These are phyloP conservation scores for Anthracocystis panici-leucophaei DNA, from an alignment of 1,284 basidiomycete genomes.

Conservation along the genomic window DNA sequence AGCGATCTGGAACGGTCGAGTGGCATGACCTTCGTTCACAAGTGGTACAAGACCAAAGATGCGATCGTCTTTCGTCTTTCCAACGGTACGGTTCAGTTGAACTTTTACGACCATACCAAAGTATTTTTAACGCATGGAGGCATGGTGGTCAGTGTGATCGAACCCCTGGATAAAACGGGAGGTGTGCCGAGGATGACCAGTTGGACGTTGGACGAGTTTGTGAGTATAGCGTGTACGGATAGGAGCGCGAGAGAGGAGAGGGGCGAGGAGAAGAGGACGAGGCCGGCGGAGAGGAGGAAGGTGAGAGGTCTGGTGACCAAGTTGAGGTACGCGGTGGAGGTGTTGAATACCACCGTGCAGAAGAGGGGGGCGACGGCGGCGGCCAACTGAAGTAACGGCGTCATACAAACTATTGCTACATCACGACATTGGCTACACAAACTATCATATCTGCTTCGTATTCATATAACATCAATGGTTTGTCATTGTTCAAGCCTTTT, in stretches of 20 bases:
- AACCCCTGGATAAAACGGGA: slow-evolving; percentile 72
- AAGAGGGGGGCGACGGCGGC: neutral
- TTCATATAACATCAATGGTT: neutral
- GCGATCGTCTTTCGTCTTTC: slow-evolving; percentile 96
- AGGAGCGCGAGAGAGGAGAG: slow-evolving; percentile 54
- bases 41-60: slow-evolving; percentile 94
- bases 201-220: slow-evolving; percentile 81
- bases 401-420: too few relatives aligned
- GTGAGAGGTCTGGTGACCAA: slow-evolving; percentile 40
- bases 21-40: slow-evolving; percentile 94
- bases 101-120: slow-evolving; percentile 98
- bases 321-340: slow-evolving; percentile 43
- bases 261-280: slow-evolving; percentile 18
- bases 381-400: neutral
- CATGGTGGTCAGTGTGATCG: slow-evolving; percentile 83
- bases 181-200: slow-evolving; percentile 83
- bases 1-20: slow-evolving; percentile 80
- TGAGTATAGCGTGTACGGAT: slow-evolving; percentile 74
- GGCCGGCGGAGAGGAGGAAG: slow-evolving; percentile 40
- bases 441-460: too few relatives aligned
- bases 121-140: slow-evolving; percentile 86
- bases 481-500: neutral
- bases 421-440: too few relatives aligned
- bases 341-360: slow-evolving; percentile 33
- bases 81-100: slow-evolving; percentile 95